phyloP scores from a whole-genome alignment of 768 basidiomycete genomes.

The Kwoniella dejecticola region DNA sequence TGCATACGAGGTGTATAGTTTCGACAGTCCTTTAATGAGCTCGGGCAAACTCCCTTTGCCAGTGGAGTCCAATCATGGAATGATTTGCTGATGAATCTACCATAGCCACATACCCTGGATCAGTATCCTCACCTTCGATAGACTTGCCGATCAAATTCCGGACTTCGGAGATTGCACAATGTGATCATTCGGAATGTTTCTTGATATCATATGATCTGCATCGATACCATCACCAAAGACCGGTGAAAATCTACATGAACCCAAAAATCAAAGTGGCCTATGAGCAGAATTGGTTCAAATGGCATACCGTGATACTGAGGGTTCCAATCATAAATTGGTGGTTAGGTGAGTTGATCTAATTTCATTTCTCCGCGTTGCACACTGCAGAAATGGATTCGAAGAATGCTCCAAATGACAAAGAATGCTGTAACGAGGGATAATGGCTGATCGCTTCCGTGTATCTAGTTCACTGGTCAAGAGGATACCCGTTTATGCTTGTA shows the following conservation, averaged over 20 bases:
- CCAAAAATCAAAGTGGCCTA: slow-evolving; percentile 28
- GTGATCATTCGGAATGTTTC: slow-evolving; percentile 30
- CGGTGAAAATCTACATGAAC: slow-evolving; percentile 24
- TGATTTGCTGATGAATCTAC: too few species aligned
- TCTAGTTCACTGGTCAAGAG: not conserved
- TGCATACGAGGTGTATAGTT: too few species aligned
- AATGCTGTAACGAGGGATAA: not conserved
- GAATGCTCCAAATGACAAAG: too few species aligned
- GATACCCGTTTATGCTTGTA: slow-evolving; percentile 18
- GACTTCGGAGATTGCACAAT: slow-evolving; percentile 16
- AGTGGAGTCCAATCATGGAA: too few species aligned
- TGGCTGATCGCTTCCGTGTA: not conserved
- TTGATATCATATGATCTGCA: slow-evolving; percentile 28
- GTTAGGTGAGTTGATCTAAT: slow-evolving; percentile 17
- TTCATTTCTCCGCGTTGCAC: not conserved
- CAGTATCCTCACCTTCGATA: slow-evolving; percentile 19
- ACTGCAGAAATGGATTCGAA: not conserved
- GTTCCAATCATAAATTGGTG: slow-evolving; percentile 24
- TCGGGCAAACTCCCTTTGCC: too few species aligned
- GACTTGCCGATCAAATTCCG: slow-evolving; percentile 23
- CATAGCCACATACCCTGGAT: slow-evolving; percentile 12
- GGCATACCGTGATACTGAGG: slow-evolving; percentile 22
- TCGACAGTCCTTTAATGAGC: too few species aligned
- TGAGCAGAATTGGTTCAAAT: slow-evolving; percentile 25
- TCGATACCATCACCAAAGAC: slow-evolving; percentile 14